Base-by-base conservation (phyloP, 75 land plant species). In the Cupressus sempervirens region DNA sequence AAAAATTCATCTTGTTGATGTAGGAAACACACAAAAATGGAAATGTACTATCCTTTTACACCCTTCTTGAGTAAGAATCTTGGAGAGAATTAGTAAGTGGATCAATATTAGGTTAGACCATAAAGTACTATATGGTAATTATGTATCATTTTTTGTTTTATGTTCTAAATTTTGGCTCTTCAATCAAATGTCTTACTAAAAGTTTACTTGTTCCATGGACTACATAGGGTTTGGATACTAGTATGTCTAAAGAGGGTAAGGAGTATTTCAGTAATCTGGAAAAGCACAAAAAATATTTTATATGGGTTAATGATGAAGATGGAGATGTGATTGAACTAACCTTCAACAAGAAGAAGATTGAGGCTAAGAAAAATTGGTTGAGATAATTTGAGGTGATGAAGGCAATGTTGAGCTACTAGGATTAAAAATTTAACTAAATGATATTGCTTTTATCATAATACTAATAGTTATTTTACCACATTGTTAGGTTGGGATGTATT, bases 341-440 rank as follows among this genome's bases (percentile, higher is more conserved):
- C 65, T 98, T 98, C 84, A 98, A 98, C 85, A 98, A 95, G 94
- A 98, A 98, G 84, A 98, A 98, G 85, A 93, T 96, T 43, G 99
- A 98, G 82, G 98, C 92, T 20, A 91, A 98, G 70, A 98, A 98
- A 87, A 96, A 87, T 58, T 98, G 99, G 99, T 89, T 98, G n/a
- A 90, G 94, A 5, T 95, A 93, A 40, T 98, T 91, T 89, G 94
- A 98, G 96, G 99, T 98, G 80, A 29, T 82, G 35, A 82, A 34
- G 29, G 30, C 48, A 32, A 29, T 81, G 30, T 7, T 3, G 41
- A 79, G 65, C 83, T 15, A 32, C 13, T 30, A 4, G 34, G 20
- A 82, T 53, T 48, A 34, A 62, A 62, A 23, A 23, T 13, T 50
- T 6, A 34, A 76, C 79, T 23, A 76, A 7, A 56, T 3, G 11